phyloP scores from a whole-genome alignment of 2,329 filamentous ascomycete species.

The Hymenoscyphus scutula region DNA sequence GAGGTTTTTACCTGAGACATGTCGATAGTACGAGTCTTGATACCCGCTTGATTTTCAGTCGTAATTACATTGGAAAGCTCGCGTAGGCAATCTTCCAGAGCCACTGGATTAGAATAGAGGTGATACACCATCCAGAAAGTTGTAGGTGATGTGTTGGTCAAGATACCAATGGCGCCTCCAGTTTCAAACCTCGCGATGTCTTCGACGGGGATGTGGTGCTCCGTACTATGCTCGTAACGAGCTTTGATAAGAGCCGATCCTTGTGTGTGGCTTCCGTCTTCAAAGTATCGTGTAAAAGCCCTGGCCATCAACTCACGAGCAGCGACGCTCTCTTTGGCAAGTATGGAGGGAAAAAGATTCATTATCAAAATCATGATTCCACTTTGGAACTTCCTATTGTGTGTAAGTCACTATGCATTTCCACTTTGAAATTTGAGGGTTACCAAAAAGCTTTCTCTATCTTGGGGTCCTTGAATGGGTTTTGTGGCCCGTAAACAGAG shows the following conservation, averaged over 20 bases:
- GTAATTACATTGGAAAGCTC: conserved; percentile 7
- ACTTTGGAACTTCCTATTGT: conserved; percentile 4
- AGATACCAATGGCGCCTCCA: conserved; percentile 40
- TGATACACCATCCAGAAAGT: conserved; percentile 43
- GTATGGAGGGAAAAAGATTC: conserved; percentile 10
- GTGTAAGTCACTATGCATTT: background rate
- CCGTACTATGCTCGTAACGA: conserved; percentile 37
- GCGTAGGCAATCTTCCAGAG: conserved; percentile 35
- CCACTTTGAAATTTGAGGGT: conserved; percentile 1
- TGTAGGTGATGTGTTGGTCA: conserved; percentile 42
- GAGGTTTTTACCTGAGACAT: conserved; percentile 12
- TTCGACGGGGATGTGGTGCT: conserved; percentile 35
- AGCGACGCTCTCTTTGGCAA: conserved; percentile 32
- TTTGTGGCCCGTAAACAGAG: conserved; percentile 43
- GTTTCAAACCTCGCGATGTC: conserved; percentile 44
- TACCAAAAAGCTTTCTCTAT: conserved; percentile 41
- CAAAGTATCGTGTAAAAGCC: conserved; percentile 43
- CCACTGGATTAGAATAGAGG: conserved; percentile 36
- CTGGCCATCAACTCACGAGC: conserved; percentile 38
- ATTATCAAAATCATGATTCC: conserved; percentile 13
- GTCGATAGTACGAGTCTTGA: conserved; percentile 5
- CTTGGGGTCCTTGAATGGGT: conserved; percentile 40
- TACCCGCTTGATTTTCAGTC: background rate
- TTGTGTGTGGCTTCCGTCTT: conserved; percentile 38
- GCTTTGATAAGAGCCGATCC: conserved; percentile 40